A percentile compares a stretch with the other conserved stretches of the same genome.
phyloP scores from a whole-genome alignment of 2,329 filamentous ascomycete species.

The Colletotrichum chlorophyti region DNA sequence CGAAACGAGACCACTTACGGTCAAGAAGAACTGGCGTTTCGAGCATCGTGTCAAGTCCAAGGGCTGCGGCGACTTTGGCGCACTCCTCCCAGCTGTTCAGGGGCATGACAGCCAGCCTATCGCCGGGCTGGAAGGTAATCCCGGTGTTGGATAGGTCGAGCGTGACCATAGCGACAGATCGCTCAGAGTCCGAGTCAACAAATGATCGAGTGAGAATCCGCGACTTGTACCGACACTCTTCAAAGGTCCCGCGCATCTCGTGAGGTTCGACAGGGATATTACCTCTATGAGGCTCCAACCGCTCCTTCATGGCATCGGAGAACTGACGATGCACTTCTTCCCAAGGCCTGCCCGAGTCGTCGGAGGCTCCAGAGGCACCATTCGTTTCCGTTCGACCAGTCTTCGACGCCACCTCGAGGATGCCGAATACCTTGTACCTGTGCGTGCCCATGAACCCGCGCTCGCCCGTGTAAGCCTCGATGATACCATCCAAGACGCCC shows the following conservation, averaged over 20 bases:
- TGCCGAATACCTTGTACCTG: constrained; percentile 63
- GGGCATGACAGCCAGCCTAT: constrained; percentile 61
- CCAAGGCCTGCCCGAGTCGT: constrained; percentile 51
- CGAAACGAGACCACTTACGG: constrained; percentile 53
- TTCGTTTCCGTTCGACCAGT: constrained; percentile 60
- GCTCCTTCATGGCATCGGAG: constrained; percentile 61
- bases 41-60: constrained; percentile 55
- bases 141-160: constrained; percentile 60
- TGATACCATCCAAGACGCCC: constrained; percentile 60
- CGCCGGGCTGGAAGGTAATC: constrained; percentile 60
- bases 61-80: constrained; percentile 58
- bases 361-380: constrained; percentile 53
- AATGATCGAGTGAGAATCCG: constrained; percentile 51
- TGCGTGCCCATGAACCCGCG: constrained; percentile 63
- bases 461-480: constrained; percentile 62
- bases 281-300: constrained; percentile 56
- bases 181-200: constrained; percentile 52
- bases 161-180: constrained; percentile 56
- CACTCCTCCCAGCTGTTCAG: constrained; percentile 62
- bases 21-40: constrained; percentile 47
- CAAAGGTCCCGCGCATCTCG: constrained; percentile 61
- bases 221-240: constrained; percentile 58
- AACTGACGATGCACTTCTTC: constrained; percentile 58
- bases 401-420: constrained; percentile 60
- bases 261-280: constrained; percentile 55